These are phyloP conservation scores for Gossypium stocksii DNA, from an alignment of 345 rosid species.

Conservation along the genomic window DNA sequence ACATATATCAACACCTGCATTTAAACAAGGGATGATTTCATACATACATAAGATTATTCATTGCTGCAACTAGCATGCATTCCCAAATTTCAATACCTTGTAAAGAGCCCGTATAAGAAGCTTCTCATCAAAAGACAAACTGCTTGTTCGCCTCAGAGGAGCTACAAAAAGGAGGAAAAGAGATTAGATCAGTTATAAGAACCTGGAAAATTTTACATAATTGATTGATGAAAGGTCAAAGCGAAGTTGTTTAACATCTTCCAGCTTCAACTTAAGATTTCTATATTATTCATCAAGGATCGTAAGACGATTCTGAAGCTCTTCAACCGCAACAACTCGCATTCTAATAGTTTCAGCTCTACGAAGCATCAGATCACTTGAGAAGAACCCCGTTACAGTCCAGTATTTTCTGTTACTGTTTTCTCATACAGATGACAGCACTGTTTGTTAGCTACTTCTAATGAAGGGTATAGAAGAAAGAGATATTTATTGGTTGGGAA, in stretches of 20 bases:
- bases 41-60: neutral
- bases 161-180: constrained; percentile 32
- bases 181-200: neutral
- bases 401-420: neutral
- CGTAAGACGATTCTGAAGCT: neutral
- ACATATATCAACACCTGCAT: constrained; percentile 70
- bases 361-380: neutral
- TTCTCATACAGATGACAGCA: neutral
- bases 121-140: constrained; percentile 85
- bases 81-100: constrained; percentile 43
- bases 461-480: neutral
- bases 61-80: neutral
- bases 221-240: neutral
- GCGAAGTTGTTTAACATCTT: neutral
- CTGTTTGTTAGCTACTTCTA: neutral
- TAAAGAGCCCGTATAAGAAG: constrained; percentile 75
- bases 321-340: neutral
- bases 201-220: neutral
- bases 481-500: neutral
- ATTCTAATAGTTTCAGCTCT: neutral
- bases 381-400: neutral
- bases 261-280: constrained; percentile 5
- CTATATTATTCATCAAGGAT: neutral
- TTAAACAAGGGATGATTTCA: neutral
- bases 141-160: constrained; percentile 59